A percentile compares a stretch with the other conserved stretches of the same genome.
phyloP scores from a whole-genome alignment of 768 basidiomycete genomes.

The Naematelia encephala region DNA sequence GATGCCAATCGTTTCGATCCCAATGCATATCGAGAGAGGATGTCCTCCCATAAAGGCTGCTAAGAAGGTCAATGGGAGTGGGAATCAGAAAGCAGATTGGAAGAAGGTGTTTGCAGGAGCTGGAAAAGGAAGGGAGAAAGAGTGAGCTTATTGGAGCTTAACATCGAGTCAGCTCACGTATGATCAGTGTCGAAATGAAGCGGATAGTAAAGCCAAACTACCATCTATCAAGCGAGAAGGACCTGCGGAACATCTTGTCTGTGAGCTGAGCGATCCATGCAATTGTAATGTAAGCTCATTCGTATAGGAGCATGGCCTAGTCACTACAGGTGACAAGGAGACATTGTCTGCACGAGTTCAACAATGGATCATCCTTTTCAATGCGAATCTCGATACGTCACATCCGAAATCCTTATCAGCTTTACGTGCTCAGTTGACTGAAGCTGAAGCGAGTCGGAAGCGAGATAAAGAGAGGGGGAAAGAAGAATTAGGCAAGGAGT shows the following conservation, averaged over 20 bases:
- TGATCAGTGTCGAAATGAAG: conserved; percentile 32
- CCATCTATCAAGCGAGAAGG: conserved; percentile 34
- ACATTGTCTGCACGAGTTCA: conserved; percentile 32
- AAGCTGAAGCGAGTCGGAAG: conserved; percentile 28
- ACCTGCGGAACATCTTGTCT: conserved; percentile 25
- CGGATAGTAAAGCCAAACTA: conserved; percentile 47
- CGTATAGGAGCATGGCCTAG: conserved; percentile 32
- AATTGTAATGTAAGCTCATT: background rate
- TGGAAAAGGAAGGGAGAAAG: conserved; percentile 16
- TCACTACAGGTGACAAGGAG: conserved; percentile 40
- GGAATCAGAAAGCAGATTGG: conserved; percentile 45
- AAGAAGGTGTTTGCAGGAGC: conserved; percentile 43
- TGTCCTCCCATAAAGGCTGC: conserved; percentile 52
- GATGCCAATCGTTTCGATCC: conserved; percentile 58
- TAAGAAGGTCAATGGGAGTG: conserved; percentile 9
- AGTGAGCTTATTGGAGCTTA: conserved; percentile 10
- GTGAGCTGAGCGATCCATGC: conserved; percentile 11
- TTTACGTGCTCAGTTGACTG: conserved; percentile 33
- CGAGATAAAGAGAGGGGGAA: conserved; percentile 43
- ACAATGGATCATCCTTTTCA: conserved; percentile 49
- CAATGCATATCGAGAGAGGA: conserved; percentile 64
- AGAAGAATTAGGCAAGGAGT: conserved; percentile 55
- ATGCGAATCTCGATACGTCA: conserved; percentile 48
- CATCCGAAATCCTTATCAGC: conserved; percentile 41
- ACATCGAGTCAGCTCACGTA: background rate